Evolutionary conservation across 2,329 filamentous ascomycete genomes (phyloP).

Genomic region (Sclerotinia trifoliorum): DNA sequence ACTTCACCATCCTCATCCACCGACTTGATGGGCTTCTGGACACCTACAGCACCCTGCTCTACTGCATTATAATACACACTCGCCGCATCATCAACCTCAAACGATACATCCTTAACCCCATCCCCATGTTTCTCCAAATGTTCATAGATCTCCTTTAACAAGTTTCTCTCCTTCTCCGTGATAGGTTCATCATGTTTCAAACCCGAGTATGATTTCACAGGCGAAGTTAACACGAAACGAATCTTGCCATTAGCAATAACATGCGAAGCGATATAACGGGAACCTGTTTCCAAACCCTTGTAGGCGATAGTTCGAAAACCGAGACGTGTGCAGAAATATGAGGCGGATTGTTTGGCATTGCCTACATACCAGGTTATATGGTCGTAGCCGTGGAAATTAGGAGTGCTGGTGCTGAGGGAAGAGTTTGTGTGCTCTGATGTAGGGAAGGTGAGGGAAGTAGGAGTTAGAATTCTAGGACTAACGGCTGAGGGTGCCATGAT

Average conservation of each 20-base stretch:
- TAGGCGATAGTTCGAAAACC: constrained; percentile 84
- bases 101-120: constrained; percentile 91
- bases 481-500: constrained; percentile 35
- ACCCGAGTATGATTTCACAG: constrained; percentile 61
- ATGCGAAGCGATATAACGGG: constrained; percentile 76
- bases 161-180: constrained; percentile 58
- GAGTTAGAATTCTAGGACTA: constrained; percentile 24
- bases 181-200: constrained; percentile 61
- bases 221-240: constrained; percentile 81
- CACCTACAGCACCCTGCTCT: constrained; percentile 57
- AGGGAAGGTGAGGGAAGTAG: constrained; percentile 40
- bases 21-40: constrained; percentile 57
- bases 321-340: constrained; percentile 84
- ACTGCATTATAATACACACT: constrained; percentile 76
- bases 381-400: constrained; percentile 79
- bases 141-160: constrained; percentile 72
- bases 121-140: constrained; percentile 89
- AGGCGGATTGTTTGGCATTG: constrained; percentile 92
- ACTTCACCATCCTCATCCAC: constrained; percentile 57
- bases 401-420: constrained; percentile 32
- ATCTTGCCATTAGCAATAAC: constrained; percentile 76
- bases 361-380: constrained; percentile 96
- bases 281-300: constrained; percentile 83
- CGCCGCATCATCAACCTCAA: constrained; percentile 87
- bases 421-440: constrained; percentile 28